Evolutionary conservation across 495 filamentous ascomycete species (phyloP), one percentile per base, ranked within the genome.

Genomic region (Neurospora sp.): DNA sequence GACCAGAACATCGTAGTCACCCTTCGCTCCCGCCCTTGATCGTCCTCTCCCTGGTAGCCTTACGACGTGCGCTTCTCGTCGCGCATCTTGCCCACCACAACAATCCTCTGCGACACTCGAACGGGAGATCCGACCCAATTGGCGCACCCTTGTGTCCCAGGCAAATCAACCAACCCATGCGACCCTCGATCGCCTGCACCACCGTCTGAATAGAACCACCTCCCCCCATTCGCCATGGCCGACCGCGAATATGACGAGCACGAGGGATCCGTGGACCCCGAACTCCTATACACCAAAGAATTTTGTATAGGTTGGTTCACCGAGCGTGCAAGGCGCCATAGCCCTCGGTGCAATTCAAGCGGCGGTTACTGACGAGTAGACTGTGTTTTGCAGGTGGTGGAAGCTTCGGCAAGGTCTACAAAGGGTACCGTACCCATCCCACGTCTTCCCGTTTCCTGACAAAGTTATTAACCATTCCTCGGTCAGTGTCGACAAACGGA

Each of bases 391-490:
- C 75, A 88, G 86, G 87, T 44, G 95, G 95, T 76, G 94, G 94
- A 22, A 97, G 94, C 79, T 98, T 98, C 82, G 94, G 94, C 72
- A 93, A 93, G 81, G 94, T 98, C 65, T 98, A 93, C 86, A 98
- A 97, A 89, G 94, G 91, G 93, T 94, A 87, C 12, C 53, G 82
- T 82, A 37, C 4, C 65, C 72, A 42, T 48, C 40, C 40, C 61
- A 42, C 27, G 16, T 69, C 42, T 42, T 20, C 42, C 22, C 17
- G 22, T 27, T 40, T 40, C 4, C 69, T 35, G 12, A 1, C 27
- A 16, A 14, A 0, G 35, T 7, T 22, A 22, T 22, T 22, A 22
- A 22, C 35, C 0, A 37, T 37, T 37, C 35, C 35, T 37, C 35
- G 35, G 35, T 0, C 35, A 97, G 93, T 35, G 90, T 97, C 69